These are phyloP conservation scores for Sarocladiaceae sp. DNA, from an alignment of 2,329 filamentous ascomycete species.

Conservation along the genomic window DNA sequence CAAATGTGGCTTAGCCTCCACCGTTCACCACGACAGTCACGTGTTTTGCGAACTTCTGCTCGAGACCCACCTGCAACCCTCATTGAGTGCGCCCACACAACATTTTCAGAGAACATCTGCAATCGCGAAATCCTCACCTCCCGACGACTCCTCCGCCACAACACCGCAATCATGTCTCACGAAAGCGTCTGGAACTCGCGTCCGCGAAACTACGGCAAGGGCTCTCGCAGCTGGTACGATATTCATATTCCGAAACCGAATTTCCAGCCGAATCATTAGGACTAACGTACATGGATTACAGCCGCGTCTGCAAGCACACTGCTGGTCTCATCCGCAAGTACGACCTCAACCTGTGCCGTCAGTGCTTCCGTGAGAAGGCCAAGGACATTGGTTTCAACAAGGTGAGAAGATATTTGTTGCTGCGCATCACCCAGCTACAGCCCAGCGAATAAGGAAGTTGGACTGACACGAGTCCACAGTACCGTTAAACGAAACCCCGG, in stretches of 20 bases:
- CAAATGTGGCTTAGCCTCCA: background rate
- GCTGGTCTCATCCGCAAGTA: conserved; percentile 99
- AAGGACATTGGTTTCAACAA: conserved; percentile 69
- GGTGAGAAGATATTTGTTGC: conserved; percentile 35
- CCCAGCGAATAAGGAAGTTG: background rate
- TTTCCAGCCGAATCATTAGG: conserved; percentile 7
- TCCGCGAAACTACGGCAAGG: conserved; percentile 96
- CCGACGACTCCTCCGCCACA: conserved; percentile 21
- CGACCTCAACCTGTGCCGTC: conserved; percentile 83
- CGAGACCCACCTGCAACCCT: too few species aligned
- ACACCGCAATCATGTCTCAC: conserved; percentile 56
- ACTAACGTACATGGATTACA: conserved; percentile 29
- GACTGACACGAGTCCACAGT: conserved; percentile 13
- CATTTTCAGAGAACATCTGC: conserved; percentile 29
- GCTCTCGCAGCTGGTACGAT: conserved; percentile 83
- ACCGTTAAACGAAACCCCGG: conserved; percentile 18
- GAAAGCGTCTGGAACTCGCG: conserved; percentile 99
- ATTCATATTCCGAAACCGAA: too few species aligned
- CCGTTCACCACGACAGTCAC: too few species aligned
- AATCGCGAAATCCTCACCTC: conserved; percentile 27
- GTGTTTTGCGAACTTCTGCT: too few species aligned
- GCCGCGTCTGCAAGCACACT: conserved; percentile 77
- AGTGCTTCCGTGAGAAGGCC: conserved; percentile 71
- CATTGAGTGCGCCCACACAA: too few species aligned
- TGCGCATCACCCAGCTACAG: background rate